phyloP scores from a whole-genome alignment of 768 basidiomycete genomes.

The Polyporus arcularius region DNA sequence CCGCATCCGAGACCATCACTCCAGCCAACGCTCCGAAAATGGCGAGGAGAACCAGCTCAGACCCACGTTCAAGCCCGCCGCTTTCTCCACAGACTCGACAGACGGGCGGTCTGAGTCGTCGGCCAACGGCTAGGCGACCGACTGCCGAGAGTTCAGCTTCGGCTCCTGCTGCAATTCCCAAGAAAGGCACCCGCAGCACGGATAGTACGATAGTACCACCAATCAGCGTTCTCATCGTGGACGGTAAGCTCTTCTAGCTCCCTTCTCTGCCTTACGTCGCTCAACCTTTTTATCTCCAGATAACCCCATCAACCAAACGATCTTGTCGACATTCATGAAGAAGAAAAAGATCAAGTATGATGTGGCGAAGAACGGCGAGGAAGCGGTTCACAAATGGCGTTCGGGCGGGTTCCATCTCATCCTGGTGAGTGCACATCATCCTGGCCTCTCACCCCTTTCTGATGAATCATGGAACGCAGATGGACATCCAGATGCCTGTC shows the following conservation, averaged over 20 bases:
- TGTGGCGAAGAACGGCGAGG: slow-evolving; percentile 90
- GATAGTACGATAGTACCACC: slow-evolving; percentile 88
- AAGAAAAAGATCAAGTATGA: slow-evolving; percentile 96
- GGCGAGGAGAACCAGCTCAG: slow-evolving; percentile 16
- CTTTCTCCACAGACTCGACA: slow-evolving; percentile 28
- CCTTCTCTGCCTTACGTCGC: background rate
- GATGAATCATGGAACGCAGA: slow-evolving; percentile 47
- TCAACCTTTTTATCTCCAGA: slow-evolving; percentile 48
- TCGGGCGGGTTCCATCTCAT: slow-evolving; percentile 95
- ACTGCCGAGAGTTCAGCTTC: slow-evolving; percentile 30
- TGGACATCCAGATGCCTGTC: slow-evolving; percentile 99
- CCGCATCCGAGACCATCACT: background rate
- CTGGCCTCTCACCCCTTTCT: background rate
- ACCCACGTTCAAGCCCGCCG: slow-evolving; percentile 19
- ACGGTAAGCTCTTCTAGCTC: slow-evolving; percentile 59
- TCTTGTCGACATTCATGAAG: slow-evolving; percentile 95
- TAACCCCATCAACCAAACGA: slow-evolving; percentile 98
- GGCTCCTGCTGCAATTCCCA: slow-evolving; percentile 35
- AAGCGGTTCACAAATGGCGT: slow-evolving; percentile 95
- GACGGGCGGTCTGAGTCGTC: slow-evolving; percentile 28
- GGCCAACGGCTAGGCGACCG: slow-evolving; percentile 32
- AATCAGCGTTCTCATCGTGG: slow-evolving; percentile 96
- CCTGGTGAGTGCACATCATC: slow-evolving; percentile 58
- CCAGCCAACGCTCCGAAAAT: slow-evolving; percentile 2
- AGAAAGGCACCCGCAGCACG: slow-evolving; percentile 50